Percentiles rank a stretch among this genome's conserved stretches.
These are phyloP conservation scores for Sugiyamaella sp. DNA, from an alignment of 1,139 yeast species.

Conservation along the genomic window DNA sequence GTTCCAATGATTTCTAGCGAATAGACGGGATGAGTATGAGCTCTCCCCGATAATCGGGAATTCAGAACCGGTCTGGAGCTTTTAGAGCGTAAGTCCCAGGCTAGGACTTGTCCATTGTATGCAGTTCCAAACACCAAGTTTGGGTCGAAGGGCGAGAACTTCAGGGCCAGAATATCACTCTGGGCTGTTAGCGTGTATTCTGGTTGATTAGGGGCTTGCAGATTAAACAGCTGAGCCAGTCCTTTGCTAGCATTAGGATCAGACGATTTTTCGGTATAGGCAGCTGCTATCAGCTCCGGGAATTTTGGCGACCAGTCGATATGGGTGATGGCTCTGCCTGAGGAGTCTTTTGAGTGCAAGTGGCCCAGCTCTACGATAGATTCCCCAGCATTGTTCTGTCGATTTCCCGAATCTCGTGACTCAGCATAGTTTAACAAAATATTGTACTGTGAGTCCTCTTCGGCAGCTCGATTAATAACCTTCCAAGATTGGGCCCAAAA, in stretches of 20 bases:
- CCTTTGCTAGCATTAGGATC: slow-evolving; percentile 40
- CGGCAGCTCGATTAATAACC: slow-evolving; percentile 47
- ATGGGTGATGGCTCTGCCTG: slow-evolving; percentile 44
- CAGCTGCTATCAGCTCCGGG: slow-evolving; percentile 49
- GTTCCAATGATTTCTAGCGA: slow-evolving; percentile 45
- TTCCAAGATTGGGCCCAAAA: slow-evolving; percentile 48
- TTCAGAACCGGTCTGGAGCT: slow-evolving; percentile 38
- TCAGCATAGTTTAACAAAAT: slow-evolving; percentile 42
- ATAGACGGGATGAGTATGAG: slow-evolving; percentile 50
- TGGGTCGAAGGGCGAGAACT: slow-evolving; percentile 47
- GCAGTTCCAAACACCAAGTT: slow-evolving; percentile 50
- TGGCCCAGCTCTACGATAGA: slow-evolving; percentile 32
- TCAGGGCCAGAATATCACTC: slow-evolving; percentile 47
- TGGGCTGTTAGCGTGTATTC: slow-evolving; percentile 56
- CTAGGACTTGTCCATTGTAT: slow-evolving; percentile 51
- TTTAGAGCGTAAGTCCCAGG: slow-evolving; percentile 49
- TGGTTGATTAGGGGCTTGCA: slow-evolving; percentile 47
- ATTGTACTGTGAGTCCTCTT: slow-evolving; percentile 42
- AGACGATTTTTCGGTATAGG: slow-evolving; percentile 37
- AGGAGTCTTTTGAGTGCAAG: slow-evolving; percentile 34
- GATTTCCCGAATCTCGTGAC: slow-evolving; percentile 16
- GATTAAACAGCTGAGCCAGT: slow-evolving; percentile 47
- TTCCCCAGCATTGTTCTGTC: slow-evolving; percentile 19
- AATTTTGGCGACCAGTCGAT: slow-evolving; percentile 49
- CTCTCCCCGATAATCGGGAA: slow-evolving; percentile 42